Evolutionary conservation across 805 yeast genomes (phyloP), one percentile per base, ranked within the genome.

Genomic region (Kluyveromyces dobzhanskii): DNA sequence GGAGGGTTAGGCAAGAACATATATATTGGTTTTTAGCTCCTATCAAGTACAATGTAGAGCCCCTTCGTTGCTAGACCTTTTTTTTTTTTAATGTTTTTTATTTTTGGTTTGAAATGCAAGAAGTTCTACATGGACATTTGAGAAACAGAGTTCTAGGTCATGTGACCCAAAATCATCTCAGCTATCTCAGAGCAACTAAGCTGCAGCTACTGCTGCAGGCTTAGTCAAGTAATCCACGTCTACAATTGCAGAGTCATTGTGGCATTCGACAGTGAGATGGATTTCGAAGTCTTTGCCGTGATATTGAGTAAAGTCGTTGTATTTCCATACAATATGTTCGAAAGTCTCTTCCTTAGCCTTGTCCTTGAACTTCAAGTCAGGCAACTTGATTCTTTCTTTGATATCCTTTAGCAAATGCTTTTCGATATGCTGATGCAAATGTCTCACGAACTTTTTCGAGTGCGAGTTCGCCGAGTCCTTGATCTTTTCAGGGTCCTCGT

Each of bases 391-490:
- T 56, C 76, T 73, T 42, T 66, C 68, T 45, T 70, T 71, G 61
- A 82, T 76, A 49, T 80, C 88, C 44, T 72, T 70, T 54, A 82
- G 66, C 54, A 82, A 62, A 57, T 81, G 88, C 53, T 79, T 79
- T 50, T 77, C 74, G 40, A 82, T 67, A 53, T 82, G 90, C 58
- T 82, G 90, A 51, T 78, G 80, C 57, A 82, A 68, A 58, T 80
- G 80, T 56, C 90, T 70, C 44, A 75, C 76, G 55, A 80, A 82
- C 60, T 80, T 80, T 50, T 76, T 73, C 41, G 80, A 77, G 56
- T 81, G 76, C 44, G 80, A 76, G 61, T 80, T 81, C 68, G 75
- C 77, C 31, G 82, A 75, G 23, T 81, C 80, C 57, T 80, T 79
- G 45, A 81, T 73, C 54, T 78, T 80, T 38, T 81, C 87, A 42